Evolutionary conservation across 1,284 basidiomycete genomes (phyloP), one percentile per base, ranked within the genome.

Genomic region (Ganoderma leucocontextum): DNA sequence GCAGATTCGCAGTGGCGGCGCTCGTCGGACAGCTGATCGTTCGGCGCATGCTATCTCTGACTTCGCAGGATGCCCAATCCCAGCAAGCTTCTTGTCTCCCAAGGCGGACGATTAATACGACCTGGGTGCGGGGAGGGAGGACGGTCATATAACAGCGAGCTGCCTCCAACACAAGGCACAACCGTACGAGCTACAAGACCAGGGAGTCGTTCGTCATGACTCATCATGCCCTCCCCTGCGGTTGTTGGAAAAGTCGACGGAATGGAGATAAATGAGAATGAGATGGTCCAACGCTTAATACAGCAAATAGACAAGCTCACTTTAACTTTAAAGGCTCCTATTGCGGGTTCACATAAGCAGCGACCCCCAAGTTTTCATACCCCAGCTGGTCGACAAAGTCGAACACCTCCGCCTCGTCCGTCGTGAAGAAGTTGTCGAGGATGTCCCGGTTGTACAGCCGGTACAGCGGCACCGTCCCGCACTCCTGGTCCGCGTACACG

Each of bases 401-500:
- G 55, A 38, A 35, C 33, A 57, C 35, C 55, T 57, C 55, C 35
- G 55, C 55, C 35, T 36, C 35, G 55, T 36, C 33, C 52, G 55
- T 58, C 55, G 55, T 58, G 55, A 36, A 58, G 35, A 58, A 58
- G 55, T 58, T 58, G 53, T 55, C 33, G 29, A 9, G 29, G 7
- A 36, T 15, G n/a, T 19, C 55, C 8, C 17, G 33, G 35, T 58
- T 38, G 55, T 35, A 22, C 55, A 58, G 35, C 35, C 55, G 35
- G 17, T 33, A 58, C 35, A 58, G 33, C 4, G 55, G 55, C 55
- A 58, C 55, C 35, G 55, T 58, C 19, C 55, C 55, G 55, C 55
- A 58, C 35, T 58, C 35, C 55, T 38, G 33, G 55, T 58, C 55
- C 33, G 55, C 19, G n/a, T 58, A 58, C 55, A 58, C 55, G 35